Base-by-base conservation (phyloP, 768 basidiomycete genomes). In the Collybiopsis confluens region DNA sequence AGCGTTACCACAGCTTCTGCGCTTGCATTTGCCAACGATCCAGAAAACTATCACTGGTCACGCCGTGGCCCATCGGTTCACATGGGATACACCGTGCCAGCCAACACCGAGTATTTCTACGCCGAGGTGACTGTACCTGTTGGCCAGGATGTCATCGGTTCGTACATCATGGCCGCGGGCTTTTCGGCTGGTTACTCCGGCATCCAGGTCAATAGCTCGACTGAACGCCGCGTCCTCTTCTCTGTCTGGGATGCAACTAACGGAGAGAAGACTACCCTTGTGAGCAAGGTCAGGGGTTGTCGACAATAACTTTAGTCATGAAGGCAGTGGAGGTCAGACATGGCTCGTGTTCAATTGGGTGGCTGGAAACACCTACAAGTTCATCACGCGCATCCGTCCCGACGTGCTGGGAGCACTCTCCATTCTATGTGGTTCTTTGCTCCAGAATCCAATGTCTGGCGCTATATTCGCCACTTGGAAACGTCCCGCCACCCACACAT, bases 381-480 rank as follows among this genome's bases (percentile, higher is more conserved):
- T 44, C 42, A 44, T 44, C 42, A 44, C 42, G 20, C 42, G 42
- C 24, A 44, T 44, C 42, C 42, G 42, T 18, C 42, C 42, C 20
- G 42, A 44, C 42, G 20, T 18, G 8, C 42, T 9, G 42, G 42
- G 9, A 44, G 42, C 20, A 8, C 18, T 8, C 20, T 44, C 9
- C 20, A 9, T 18, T 44, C 42, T 18, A 26, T 18, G 42, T 44
- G 42, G 42, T 9, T 44, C 42, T 44, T 44, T 18, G 20, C 42
- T 18, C 42, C 42, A 44, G 42, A 44, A 44, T 18, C n/a, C n/a
- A n/a, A n/a, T n/a, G 42, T 18, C 24, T 44, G 42, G 42, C 42
- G 42, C 42, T 44, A 44, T 44, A 44, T 44, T n/a, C 18, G 42
- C 42, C 42, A 44, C 42, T 18, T 44, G 42, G 42, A 44, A 44